Conservation (phyloP, 352 stramenopile species). For the Globisporangium acanthophoron region DNA sequence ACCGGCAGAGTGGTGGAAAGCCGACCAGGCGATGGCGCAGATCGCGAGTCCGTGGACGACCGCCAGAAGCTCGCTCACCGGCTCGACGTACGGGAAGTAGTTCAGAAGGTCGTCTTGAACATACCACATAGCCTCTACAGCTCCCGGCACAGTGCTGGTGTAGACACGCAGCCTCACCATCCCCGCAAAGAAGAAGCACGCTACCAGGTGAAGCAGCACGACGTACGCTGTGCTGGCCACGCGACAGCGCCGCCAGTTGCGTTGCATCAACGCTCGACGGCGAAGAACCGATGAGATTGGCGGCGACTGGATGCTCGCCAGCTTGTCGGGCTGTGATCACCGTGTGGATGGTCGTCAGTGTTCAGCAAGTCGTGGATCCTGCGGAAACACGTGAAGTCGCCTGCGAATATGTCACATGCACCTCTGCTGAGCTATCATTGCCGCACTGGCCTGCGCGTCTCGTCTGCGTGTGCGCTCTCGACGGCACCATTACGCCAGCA, state of each 20-base stretch:
- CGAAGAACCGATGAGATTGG: too few species aligned
- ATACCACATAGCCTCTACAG: background rate
- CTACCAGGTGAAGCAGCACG: background rate
- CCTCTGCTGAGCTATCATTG: too few species aligned
- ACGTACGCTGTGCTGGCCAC: slow-evolving; percentile 33
- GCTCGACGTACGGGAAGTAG: background rate
- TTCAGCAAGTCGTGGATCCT: slow-evolving; percentile 16
- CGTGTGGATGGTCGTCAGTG: background rate
- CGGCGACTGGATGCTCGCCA: too few species aligned
- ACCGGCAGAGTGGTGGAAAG: background rate
- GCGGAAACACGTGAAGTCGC: too few species aligned
- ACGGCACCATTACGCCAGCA: slow-evolving; percentile 30
- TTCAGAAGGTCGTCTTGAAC: background rate
- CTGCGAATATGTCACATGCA: background rate
- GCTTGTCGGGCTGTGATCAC: too few species aligned
- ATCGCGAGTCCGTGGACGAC: background rate
- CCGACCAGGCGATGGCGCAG: background rate
- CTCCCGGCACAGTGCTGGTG: background rate
- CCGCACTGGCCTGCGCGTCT: background rate
- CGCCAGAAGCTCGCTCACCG: background rate
- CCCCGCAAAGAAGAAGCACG: background rate
- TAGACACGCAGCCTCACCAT: background rate
- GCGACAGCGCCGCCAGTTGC: slow-evolving; percentile 54
- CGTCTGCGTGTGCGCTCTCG: background rate
- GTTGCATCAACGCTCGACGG: slow-evolving; percentile 14